Conservation (phyloP, 1,284 basidiomycete genomes). For the Trichosporon asahii region DNA sequence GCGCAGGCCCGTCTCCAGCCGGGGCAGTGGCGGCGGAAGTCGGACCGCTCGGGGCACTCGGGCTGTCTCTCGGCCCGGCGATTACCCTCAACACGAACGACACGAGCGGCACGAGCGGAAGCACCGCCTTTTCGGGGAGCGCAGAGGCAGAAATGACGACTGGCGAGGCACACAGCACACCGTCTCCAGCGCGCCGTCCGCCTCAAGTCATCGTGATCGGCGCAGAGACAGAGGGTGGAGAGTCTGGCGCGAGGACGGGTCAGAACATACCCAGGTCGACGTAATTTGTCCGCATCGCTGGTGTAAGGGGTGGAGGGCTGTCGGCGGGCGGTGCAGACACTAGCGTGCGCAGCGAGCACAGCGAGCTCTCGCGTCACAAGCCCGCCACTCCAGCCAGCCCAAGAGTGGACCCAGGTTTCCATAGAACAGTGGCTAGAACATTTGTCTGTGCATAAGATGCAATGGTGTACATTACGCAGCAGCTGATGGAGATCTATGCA, state of each 20-base stretch:
- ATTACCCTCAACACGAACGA: not conserved
- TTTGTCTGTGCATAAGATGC: no score
- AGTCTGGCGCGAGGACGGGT: not conserved
- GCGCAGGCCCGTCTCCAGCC: no score
- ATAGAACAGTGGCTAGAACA: no score
- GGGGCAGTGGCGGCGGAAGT: not conserved
- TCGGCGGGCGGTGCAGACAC: no score
- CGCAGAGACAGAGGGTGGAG: not conserved
- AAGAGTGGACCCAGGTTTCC: no score
- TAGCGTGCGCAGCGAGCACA: no score
- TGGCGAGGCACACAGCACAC: constrained; percentile 1
- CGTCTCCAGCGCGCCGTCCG: not conserved
- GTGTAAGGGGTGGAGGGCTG: no score
- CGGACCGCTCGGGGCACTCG: not conserved
- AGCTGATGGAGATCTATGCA: no score
- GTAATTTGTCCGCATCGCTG: not conserved
- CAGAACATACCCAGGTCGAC: not conserved
- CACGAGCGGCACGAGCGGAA: not conserved
- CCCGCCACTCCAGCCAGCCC: no score
- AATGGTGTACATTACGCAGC: no score
- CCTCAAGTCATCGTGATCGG: not conserved
- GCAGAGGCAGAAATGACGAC: not conserved
- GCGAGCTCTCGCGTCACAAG: no score
- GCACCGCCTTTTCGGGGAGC: not conserved
- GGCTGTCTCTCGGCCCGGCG: not conserved